Evolutionary conservation across 345 rosid species (phyloP), one percentile per base, ranked within the genome.

Genomic region (Salix suchowensis): DNA sequence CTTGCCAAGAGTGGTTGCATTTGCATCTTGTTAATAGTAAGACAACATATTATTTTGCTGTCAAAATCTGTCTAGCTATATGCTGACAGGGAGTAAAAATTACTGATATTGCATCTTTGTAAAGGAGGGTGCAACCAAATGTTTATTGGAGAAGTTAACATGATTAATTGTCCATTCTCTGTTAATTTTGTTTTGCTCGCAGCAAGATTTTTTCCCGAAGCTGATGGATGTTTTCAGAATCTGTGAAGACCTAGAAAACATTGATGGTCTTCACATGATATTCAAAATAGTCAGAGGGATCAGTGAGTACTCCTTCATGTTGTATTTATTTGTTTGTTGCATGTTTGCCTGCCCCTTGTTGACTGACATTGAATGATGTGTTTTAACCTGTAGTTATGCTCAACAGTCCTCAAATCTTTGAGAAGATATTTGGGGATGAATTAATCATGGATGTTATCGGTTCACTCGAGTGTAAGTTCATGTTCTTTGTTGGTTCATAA

Each of bases 391-490:
- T 92, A 96, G 99, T 96, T 85, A 82, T 89, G 76, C 89, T 96
- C 76, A 93, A 91, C 77, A 93, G 85, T 80, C 84, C 87, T 84
- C 92, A 87, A 84, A 87, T 96, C 71, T 89, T 93, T 71, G 96
- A 89, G 80, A 91, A 85, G 85, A 85, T 93, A 70, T 89, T 92
- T 70, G 96, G 90, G 83, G 94, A 93, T 86, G 92, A 89, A 70
- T 83, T 91, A 81, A 88, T 96, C 83, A 88, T 96, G 93, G 92
- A 93, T 79, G 81, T 89, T 71, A 86, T 96, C 48, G 97, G 99
- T 70, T 85, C 97, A 75, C 98, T 96, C 16, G 99, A 93, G 88
- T 89, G 99, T 96, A 88, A 89, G 97, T 81, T 42, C 61, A 36
- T 16, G 67, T 72, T 24, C 6, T 39, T 58, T 77, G 12, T 60